Percentiles rank a stretch among this genome's conserved stretches.
These are phyloP conservation scores for Penicillium mononematosum DNA, from an alignment of 495 filamentous ascomycete species.

Conservation along the genomic window DNA sequence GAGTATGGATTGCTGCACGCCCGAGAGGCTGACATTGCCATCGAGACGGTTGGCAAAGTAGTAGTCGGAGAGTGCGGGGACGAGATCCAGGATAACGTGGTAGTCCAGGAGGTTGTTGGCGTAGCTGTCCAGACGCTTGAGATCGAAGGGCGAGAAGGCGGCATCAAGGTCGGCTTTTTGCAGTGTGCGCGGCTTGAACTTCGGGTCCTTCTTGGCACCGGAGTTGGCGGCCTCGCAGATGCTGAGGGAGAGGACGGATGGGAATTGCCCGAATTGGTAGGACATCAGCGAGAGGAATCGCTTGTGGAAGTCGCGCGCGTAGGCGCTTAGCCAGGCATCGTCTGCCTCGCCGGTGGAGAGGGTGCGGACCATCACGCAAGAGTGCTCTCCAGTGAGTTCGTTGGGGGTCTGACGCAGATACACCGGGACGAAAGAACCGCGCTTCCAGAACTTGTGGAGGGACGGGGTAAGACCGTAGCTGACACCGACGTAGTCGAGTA, in stretches of 20 bases:
- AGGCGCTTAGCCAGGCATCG: constrained; percentile 87
- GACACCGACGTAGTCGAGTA: constrained; percentile 90
- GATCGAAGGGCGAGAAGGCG: constrained; percentile 82
- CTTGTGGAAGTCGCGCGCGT: constrained; percentile 86
- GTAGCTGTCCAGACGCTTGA: constrained; percentile 91
- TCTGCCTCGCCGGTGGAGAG: constrained; percentile 52
- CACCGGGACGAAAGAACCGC: constrained; percentile 78
- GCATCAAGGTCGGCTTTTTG: constrained; percentile 71
- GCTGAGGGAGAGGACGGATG: constrained; percentile 74
- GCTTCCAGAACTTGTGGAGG: constrained; percentile 97
- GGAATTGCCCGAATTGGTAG: constrained; percentile 88
- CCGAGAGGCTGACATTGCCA: constrained; percentile 63
- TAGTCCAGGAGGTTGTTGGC: constrained; percentile 96
- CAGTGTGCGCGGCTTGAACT: constrained; percentile 51
- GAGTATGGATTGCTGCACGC: constrained; percentile 80
- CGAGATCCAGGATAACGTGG: constrained; percentile 92
- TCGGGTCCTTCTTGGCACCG: constrained; percentile 60
- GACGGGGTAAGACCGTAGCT: constrained; percentile 87
- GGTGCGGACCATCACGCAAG: constrained; percentile 92
- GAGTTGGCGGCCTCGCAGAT: constrained; percentile 81
- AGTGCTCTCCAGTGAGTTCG: constrained; percentile 94
- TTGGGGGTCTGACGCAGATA: constrained; percentile 96
- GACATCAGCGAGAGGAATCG: constrained; percentile 85
- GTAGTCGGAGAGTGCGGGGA: constrained; percentile 74
- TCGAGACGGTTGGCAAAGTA: constrained; percentile 79